Conservation (phyloP, 2,329 filamentous ascomycete species). For the Penicillium italicum region DNA sequence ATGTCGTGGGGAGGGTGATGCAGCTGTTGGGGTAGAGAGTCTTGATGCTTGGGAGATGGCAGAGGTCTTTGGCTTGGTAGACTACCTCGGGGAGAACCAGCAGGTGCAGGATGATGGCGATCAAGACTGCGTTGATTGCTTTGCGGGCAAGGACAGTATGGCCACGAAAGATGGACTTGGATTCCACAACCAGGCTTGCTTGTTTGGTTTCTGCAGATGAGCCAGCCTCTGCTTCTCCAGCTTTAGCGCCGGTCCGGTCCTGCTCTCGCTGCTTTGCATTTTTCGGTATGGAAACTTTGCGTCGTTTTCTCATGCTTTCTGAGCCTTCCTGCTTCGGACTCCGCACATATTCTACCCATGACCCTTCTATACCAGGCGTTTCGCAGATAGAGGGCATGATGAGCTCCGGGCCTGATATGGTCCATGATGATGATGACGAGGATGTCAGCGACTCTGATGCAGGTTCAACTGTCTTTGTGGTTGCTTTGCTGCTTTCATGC, state of each 20-base stretch:
- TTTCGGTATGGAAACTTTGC: constrained; percentile 13
- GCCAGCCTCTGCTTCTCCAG: constrained; percentile 5
- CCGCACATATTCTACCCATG: constrained; percentile 31
- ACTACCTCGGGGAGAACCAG: constrained; percentile 36
- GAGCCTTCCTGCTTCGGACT: constrained; percentile 10
- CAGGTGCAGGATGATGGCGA: constrained; percentile 32
- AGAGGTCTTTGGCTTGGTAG: constrained; percentile 32
- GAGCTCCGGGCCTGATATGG: constrained; percentile 35
- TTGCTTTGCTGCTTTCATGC: constrained; percentile 4
- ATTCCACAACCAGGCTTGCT: not conserved
- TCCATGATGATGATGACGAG: constrained; percentile 23
- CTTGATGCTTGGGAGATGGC: constrained; percentile 23
- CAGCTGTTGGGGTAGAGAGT: constrained; percentile 32
- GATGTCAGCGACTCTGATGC: constrained; percentile 24
- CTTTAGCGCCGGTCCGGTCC: not conserved
- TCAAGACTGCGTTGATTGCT: constrained; percentile 27
- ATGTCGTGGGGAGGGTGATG: constrained; percentile 12
- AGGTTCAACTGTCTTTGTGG: constrained; percentile 6
- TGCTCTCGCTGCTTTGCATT: constrained; percentile 1
- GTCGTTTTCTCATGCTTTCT: constrained; percentile 23
- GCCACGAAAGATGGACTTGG: not conserved
- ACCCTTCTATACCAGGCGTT: constrained; percentile 30
- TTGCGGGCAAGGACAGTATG: constrained; percentile 12
- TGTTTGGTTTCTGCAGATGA: constrained; percentile 6
- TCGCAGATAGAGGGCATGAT: constrained; percentile 43